Base-by-base conservation (phyloP, 495 filamentous ascomycete species). In the Talaromyces nanjingensis region DNA sequence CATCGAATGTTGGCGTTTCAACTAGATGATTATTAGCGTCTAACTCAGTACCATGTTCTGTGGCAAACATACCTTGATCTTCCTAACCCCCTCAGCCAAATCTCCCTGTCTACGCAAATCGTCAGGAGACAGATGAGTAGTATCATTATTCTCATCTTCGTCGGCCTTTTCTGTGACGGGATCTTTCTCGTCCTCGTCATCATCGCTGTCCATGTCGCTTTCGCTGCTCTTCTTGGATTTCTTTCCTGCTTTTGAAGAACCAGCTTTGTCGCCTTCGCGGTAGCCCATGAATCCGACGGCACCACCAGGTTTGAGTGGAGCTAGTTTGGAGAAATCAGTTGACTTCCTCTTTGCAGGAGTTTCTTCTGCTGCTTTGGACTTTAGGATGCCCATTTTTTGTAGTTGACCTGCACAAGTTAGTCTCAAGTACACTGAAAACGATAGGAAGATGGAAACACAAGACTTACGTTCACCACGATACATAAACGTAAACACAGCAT, bases 401-500 rank as follows among this genome's bases (percentile, higher is more conserved):
- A 97, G 81, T 88, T 97, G 91, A 27, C 89, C 91, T 96, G 66
- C 2, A 59, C 9, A 58, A 37, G 69, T 64, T 63, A 49, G 31
- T 24, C 33, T 37, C 33, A 37, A 7, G 4, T 37, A 7, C 33
- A 37, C 33, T 12, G 8, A 12, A 37, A 11, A 12, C 9, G 3
- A 37, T 12, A 24, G 11, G 33, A 37, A 31, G 18, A 24, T 14
- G 12, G 0, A 24, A 24, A 24, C 22, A 24, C 22, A 24, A 18
- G 14, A 85, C 92, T 81, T 79, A 97, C 94, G 87, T 74, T 96
- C 90, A 71, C 96, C 94, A 62, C 94, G 85, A 72, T 99, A 99
- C 79, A 98, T 90, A 72, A 99, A 99, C 5, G 96, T 96, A 73
- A 99, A 99, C 11, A 89, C 88, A 1, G 94, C 94, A 77, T 96